Evolutionary conservation across 768 basidiomycete species (phyloP), one percentile per base, ranked within the genome.

Genomic region (Serpula lacrymans): DNA sequence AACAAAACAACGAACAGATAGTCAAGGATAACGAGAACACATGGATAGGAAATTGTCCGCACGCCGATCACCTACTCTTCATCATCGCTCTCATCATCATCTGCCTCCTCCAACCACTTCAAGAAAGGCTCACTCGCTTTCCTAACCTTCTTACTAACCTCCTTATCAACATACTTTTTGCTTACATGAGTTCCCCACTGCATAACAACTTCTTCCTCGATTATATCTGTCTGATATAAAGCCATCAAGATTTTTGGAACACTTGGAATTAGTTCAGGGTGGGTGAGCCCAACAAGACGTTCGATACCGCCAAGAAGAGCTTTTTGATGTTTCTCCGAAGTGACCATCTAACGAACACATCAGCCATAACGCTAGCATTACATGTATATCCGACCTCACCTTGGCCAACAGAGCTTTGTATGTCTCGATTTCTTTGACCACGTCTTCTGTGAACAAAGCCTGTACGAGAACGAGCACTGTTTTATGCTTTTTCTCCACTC

Each of bases 181-280:
- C 85, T 89, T 58, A 93, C 90, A 52, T 95, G 93, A 4, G 90
- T 95, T 7, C 93, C 93, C 95, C 93, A 97, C 48, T 93, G 82
- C 8, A 73, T 80, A 36, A 94, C 71, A 5, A 95, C 75, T 18
- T 90, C 91, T 60, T 99, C 96, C 6, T 97, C 93, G 38, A 99
- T 68, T 13, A 98, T 70, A 51, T 98, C 96, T 28, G 70, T 77
- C 62, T 98, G 93, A 62, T 97, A 99, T 53, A 96, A 77, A 10
- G 65, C 78, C 94, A 98, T 97, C 45, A 99, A 74, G 49, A 96
- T 81, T 63, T 95, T 95, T 13, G 94, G 92, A 9, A 96, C 79
- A 4, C 71, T 53, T 3, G 81, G 63, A 36, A 88, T 64, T 28
- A 91, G 70, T 12, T 86, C 82, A 6, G 88, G 86, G 50, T 89